A percentile compares a stretch with the other conserved stretches of the same genome.
These are phyloP conservation scores for Phytopythium aichiense DNA, from an alignment of 352 stramenopile genomes.

Conservation along the genomic window DNA sequence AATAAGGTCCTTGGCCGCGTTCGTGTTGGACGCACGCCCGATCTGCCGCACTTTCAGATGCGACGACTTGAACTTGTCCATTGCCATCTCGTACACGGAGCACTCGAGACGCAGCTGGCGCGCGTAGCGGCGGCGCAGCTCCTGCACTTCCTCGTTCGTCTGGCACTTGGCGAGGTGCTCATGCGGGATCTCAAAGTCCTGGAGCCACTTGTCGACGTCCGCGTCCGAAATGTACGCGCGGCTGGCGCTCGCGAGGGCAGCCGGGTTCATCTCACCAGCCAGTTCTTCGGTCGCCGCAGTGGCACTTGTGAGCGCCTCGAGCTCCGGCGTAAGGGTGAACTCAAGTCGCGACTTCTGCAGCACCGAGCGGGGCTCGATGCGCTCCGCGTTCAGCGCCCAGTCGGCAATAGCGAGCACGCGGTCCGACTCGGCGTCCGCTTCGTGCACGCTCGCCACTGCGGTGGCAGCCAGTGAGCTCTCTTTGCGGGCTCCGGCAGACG, in stretches of 20 bases:
- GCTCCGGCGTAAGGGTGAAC: constrained; percentile 12
- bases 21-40: constrained; percentile 42
- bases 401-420: constrained; percentile 33
- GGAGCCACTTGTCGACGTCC: constrained; percentile 76
- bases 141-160: constrained; percentile 39
- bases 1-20: constrained; percentile 59
- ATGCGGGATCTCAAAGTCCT: constrained; percentile 45
- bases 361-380: constrained; percentile 39
- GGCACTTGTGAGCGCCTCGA: constrained; percentile 9
- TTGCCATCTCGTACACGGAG: constrained; percentile 77
- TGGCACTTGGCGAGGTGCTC: constrained; percentile 47
- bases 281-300: constrained; percentile 12
- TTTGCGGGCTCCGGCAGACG: constrained; percentile 4
- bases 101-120: constrained; percentile 75
- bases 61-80: constrained; percentile 54
- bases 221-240: constrained; percentile 54
- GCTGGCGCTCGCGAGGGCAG: constrained; percentile 8
- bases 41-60: constrained; percentile 47
- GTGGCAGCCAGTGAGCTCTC: constrained; percentile 27
- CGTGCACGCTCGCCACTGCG: constrained; percentile 11
- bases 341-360: constrained; percentile 29
- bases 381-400: constrained; percentile 54
- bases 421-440: constrained; percentile 13
- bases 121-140: constrained; percentile 64
- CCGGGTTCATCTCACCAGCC: constrained; percentile 10